Evolutionary conservation across 1,284 basidiomycete species (phyloP), one percentile per base, ranked within the genome.

Genomic region (Cryptococcus amylolentus): DNA sequence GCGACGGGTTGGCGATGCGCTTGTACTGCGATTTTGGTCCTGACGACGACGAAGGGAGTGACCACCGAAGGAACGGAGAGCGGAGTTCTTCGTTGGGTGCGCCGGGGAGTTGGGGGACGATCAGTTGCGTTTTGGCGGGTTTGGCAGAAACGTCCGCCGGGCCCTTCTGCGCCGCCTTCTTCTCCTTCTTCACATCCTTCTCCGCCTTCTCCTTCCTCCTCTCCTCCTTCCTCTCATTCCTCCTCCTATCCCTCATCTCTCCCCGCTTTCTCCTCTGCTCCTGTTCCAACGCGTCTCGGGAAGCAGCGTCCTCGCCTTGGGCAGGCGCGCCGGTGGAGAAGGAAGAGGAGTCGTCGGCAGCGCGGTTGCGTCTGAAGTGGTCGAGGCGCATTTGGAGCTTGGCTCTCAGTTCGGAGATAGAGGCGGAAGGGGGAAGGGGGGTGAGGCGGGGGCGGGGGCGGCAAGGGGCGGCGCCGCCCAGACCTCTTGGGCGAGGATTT

Each of bases 211-310:
- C 81, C 54, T 80, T 79, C 73, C 80, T 81, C 58, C 86, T 86
- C 77, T 88, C 88, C 77, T 92, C 91, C 72, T 83, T 88, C 23
- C 88, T 88, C 79, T 89, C 88, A 70, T 87, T 88, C 71, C 91
- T 76, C 63, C 92, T 79, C 57, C 85, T 82, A 72, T 95, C 92
- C 28, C 91, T 81, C 81, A 95, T 82, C 41, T 86, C 84, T 1
- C 87, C 91, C 10, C 90, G 80, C 66, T 88, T 86, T 66, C 77
- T 77, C 64, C 91, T 79, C 53, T 88, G 81, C 73, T 91, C 88
- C 67, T 91, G 88, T 55, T 94, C 75, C 51, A 96, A 73, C 62
- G 86, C 89, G 66, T 94, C 91, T 68, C 83, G 84, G 63, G 84
- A 70, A 42, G 67, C 66, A 14, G 69, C 62, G 7, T 35, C 31